A percentile compares a stretch with the other conserved stretches of the same genome.
Evolutionary conservation across 2,329 filamentous ascomycete species (phyloP).

Genomic region (Aspergillus vadensis): DNA sequence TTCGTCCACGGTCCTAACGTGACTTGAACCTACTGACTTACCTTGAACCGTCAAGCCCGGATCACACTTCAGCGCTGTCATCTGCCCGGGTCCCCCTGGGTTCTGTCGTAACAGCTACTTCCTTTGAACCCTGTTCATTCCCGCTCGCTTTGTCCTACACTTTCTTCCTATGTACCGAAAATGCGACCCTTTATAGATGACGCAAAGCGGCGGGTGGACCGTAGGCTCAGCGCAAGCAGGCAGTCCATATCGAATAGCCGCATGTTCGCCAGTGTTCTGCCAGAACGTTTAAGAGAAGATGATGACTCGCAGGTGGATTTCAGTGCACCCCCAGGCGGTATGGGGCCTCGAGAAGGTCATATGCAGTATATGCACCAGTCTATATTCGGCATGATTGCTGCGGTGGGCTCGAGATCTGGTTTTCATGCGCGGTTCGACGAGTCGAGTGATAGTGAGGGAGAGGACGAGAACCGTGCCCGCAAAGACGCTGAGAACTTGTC

Average conservation of each 20-base stretch:
- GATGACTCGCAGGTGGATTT: constrained; percentile 64
- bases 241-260: constrained; percentile 45
- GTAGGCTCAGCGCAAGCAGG: constrained; percentile 46
- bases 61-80: constrained; percentile 15
- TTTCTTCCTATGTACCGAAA: constrained; percentile 11
- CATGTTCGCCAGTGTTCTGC: constrained; percentile 54
- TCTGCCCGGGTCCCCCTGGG: constrained; percentile 7
- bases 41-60: constrained; percentile 8
- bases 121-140: not conserved
- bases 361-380: constrained; percentile 83
- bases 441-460: constrained; percentile 77
- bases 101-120: not conserved
- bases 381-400: constrained; percentile 88
- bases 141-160: constrained; percentile 1
- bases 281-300: constrained; percentile 60
- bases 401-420: constrained; percentile 78
- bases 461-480: constrained; percentile 37
- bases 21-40: constrained; percentile 14
- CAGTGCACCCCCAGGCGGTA: constrained; percentile 53
- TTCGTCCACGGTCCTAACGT: constrained; percentile 9
- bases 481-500: constrained; percentile 15
- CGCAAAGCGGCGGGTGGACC: constrained; percentile 45
- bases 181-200: constrained; percentile 44
- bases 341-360: constrained; percentile 43
- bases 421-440: constrained; percentile 81